Base-by-base conservation (phyloP, 1,139 yeast genomes). In the Lodderomyces pseudojiufengensis region DNA sequence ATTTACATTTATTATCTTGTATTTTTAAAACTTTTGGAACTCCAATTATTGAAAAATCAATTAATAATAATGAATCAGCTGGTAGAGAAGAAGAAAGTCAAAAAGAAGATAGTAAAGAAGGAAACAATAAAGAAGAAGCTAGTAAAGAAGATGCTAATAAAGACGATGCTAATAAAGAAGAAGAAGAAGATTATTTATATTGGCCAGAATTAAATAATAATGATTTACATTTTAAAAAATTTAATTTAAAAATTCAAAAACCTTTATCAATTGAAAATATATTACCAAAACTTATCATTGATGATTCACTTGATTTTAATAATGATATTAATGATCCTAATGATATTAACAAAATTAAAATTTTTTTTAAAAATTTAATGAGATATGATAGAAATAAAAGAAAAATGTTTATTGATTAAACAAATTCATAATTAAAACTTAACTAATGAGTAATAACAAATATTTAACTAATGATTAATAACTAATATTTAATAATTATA, bases 11-110 rank as follows among this genome's bases (percentile, higher is more conserved):
- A 26, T 67, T 85, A 5, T 65, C 76, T 7, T 63, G 78, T n/a
- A 77, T 86, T 0, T 78, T 86, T 49, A 59, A 63, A 13, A 61
- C 62, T 2, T 73, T 88, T 47, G 96, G 96, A 0, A 76, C 87
- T 0, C 95, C 95, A 0, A 59, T 8, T 37, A 55, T 9, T 18
- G 5, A 18, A 18, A 18, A 18, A n/a, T n/a, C n/a, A n/a, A n/a
- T n/a, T n/a, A n/a, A n/a, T n/a, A n/a, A n/a, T n/a, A n/a, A n/a
- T n/a, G n/a, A n/a, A n/a, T n/a, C n/a, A n/a, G n/a, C n/a, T n/a
- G 18, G 11, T 10, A n/a, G 12, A 15, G 23, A 16, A 15, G 12
- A n/a, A 25, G 27, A 25, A 11, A 13, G 12, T 9, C 11, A 9
- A 11, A 25, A n/a, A 25, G 11, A 8, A 7, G 27, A 25, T 7